phyloP scores from a whole-genome alignment of 2,329 filamentous ascomycete species.

The Juglanconis juglandina region DNA sequence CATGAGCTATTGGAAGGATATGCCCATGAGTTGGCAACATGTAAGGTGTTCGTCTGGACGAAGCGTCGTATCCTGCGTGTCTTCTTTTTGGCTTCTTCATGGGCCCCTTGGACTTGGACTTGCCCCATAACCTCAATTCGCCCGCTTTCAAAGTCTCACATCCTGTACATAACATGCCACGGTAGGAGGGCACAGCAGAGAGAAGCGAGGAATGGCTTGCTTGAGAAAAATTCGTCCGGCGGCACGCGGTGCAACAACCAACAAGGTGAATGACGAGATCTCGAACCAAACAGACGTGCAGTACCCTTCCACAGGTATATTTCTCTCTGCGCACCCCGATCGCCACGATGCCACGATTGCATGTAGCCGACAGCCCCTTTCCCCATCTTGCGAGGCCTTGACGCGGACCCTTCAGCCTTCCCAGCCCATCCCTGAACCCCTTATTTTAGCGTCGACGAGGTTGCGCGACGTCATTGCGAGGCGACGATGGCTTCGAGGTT shows the following conservation, averaged over 20 bases:
- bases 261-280: neutral
- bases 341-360: neutral
- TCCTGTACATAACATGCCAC: neutral
- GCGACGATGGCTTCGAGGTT: neutral
- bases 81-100: too few relatives aligned
- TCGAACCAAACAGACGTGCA: neutral
- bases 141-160: neutral
- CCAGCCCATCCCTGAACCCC: conserved; percentile 15
- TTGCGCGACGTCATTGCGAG: conserved; percentile 12
- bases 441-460: conserved; percentile 11
- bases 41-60: neutral
- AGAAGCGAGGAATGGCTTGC: neutral
- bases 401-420: too few relatives aligned
- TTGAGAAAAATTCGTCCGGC: neutral
- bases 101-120: too few relatives aligned
- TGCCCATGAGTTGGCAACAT: neutral
- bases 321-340: neutral
- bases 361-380: conserved; percentile 14
- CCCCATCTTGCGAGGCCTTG: neutral
- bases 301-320: neutral
- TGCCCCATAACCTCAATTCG: neutral
- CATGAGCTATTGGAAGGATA: neutral
- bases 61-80: too few relatives aligned
- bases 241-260: neutral
- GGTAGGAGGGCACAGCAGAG: neutral